These are phyloP conservation scores for Suillus americanus DNA, from an alignment of 768 basidiomycete species.

Conservation along the genomic window DNA sequence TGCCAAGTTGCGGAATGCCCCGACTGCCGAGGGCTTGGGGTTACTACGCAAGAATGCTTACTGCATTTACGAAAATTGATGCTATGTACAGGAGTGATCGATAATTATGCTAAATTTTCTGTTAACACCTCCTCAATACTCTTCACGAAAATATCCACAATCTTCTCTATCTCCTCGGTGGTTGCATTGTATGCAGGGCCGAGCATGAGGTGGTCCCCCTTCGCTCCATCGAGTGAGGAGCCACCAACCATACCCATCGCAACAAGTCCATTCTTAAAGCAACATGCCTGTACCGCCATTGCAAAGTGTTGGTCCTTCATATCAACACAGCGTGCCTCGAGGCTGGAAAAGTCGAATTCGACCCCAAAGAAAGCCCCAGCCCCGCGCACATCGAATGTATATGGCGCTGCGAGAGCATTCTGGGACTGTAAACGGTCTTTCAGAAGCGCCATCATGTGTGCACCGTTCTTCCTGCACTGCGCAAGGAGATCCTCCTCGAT, in stretches of 20 bases:
- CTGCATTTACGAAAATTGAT: background rate
- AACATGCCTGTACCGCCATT: constrained; percentile 67
- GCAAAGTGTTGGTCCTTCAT: constrained; percentile 60
- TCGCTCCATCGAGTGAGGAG: constrained; percentile 63
- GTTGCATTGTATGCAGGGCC: constrained; percentile 83
- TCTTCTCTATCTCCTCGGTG: constrained; percentile 62
- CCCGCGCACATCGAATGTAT: constrained; percentile 79
- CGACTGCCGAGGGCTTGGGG: constrained; percentile 5
- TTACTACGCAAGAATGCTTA: background rate
- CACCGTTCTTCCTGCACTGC: constrained; percentile 60
- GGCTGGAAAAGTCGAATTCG: constrained; percentile 69
- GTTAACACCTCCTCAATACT: constrained; percentile 65
- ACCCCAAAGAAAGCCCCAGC: constrained; percentile 83
- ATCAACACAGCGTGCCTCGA: constrained; percentile 42
- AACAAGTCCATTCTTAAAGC: constrained; percentile 64
- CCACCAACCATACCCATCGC: constrained; percentile 77
- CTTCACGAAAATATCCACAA: constrained; percentile 63
- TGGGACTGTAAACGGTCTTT: constrained; percentile 52
- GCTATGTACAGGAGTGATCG: background rate
- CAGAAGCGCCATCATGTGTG: constrained; percentile 58
- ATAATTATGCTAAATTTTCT: constrained; percentile 28
- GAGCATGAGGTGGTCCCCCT: constrained; percentile 72
- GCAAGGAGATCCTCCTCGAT: constrained; percentile 66
- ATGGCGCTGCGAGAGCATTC: constrained; percentile 59
- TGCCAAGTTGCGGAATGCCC: constrained; percentile 4